Evolutionary conservation across 2,329 filamentous ascomycete species (phyloP).

Genomic region (Cordyceps farinosa): DNA sequence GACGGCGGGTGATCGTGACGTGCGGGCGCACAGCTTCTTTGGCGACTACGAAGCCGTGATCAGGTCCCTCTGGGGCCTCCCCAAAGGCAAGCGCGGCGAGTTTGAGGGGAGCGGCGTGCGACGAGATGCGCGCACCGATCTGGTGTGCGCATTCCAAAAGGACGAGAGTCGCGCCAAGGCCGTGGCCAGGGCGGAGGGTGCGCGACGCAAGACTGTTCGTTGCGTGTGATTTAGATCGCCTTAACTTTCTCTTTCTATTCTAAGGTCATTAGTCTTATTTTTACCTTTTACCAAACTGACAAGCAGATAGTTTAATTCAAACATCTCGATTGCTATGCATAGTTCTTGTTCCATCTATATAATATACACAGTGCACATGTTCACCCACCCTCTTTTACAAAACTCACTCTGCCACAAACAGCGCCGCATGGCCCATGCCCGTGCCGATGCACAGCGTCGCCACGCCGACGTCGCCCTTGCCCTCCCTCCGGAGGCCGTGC

Average conservation of each 20-base stretch:
- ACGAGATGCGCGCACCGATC: conserved; percentile 36
- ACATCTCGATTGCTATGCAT: neutral
- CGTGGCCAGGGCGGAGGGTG: conserved; percentile 26
- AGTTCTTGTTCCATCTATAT: neutral
- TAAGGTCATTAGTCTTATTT: neutral
- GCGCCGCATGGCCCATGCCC: conserved; percentile 71
- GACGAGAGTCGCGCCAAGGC: neutral
- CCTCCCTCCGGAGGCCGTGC: conserved; percentile 60
- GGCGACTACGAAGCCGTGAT: conserved; percentile 47
- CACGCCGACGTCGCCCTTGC: conserved; percentile 72
- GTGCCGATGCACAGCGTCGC: conserved; percentile 88
- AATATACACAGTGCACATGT: neutral
- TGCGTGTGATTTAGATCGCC: neutral
- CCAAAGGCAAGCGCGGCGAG: conserved; percentile 37
- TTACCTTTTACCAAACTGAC: neutral
- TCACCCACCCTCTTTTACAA: no score
- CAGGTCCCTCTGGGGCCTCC: conserved; percentile 36
- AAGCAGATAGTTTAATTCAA: neutral
- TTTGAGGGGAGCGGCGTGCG: conserved; percentile 42
- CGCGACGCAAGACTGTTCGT: neutral
- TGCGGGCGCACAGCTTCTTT: conserved; percentile 52
- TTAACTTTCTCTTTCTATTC: neutral
- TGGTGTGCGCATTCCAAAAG: conserved; percentile 34
- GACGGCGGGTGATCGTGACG: conserved; percentile 28
- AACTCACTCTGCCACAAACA: conserved; percentile 61